phyloP scores from a whole-genome alignment of 2,329 filamentous ascomycete species.

The Alternaria solani region DNA sequence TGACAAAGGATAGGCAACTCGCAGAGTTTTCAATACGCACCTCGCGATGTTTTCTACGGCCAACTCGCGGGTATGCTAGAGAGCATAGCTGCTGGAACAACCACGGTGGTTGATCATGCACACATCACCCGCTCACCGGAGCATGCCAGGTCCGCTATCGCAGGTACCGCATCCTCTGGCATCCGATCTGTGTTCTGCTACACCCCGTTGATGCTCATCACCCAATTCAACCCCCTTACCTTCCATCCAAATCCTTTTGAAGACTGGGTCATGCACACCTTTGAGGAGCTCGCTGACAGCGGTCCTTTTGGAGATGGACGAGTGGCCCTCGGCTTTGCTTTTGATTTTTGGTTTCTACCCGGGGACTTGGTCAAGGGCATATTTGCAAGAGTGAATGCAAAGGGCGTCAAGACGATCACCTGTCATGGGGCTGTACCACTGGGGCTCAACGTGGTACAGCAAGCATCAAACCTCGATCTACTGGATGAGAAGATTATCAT shows the following conservation, averaged over 20 bases:
- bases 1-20: conserved; percentile 47
- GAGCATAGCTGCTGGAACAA: conserved; percentile 62
- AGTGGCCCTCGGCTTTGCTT: conserved; percentile 55
- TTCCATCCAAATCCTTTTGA: conserved; percentile 58
- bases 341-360: conserved; percentile 54
- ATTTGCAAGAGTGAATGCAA: conserved; percentile 49
- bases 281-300: conserved; percentile 46
- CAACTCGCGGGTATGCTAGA: conserved; percentile 57
- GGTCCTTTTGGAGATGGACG: conserved; percentile 40
- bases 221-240: conserved; percentile 59
- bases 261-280: conserved; percentile 50
- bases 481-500: conserved; percentile 55
- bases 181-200: conserved; percentile 57
- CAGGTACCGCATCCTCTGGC: conserved; percentile 55
- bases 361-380: conserved; percentile 48
- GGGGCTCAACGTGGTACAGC: conserved; percentile 24
- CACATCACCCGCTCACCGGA: conserved; percentile 55
- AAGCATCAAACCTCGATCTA: conserved; percentile 47
- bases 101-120: conserved; percentile 63
- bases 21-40: conserved; percentile 39
- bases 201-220: conserved; percentile 42
- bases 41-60: conserved; percentile 39
- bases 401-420: conserved; percentile 54
- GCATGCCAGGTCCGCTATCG: conserved; percentile 44
- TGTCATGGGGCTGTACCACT: conserved; percentile 45